Base-by-base conservation (phyloP, 2,329 filamentous ascomycete genomes). In the Colletotrichum shisoi region DNA sequence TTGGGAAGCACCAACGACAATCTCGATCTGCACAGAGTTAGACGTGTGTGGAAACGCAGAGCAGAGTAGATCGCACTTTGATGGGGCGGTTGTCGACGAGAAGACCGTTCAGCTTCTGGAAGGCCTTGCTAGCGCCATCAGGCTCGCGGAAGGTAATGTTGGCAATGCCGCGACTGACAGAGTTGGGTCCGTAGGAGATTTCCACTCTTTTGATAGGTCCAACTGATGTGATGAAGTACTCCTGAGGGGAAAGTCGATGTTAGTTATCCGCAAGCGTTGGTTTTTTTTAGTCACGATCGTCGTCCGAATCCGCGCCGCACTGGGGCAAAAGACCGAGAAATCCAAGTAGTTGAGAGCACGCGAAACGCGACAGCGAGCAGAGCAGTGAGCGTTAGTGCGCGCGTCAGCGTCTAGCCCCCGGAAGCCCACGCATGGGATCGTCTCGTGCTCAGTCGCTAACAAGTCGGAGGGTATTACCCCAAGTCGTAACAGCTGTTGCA, bases 141-240 rank as follows among this genome's bases (percentile, higher is more conserved):
- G 90, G 81, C 75, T 92, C 92, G 78, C 81, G 81, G 83, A 99
- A 99, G 71, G 89, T 89, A 73, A 99, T 91, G 62, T 93, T 95
- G 74, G 94, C 94, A 76, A 94, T 92, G 72, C 95, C 95, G 76
- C 93, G 92, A 85, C 94, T 97, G 73, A 89, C 87, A 71, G 94
- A 94, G 77, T 92, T 93, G 71, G 94, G 92, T 74, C 94, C 95
- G 81, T 99, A 99, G 58, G 92, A 93, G 74, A 99, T 85, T 73
- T 95, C 89, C 71, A 96, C 92, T 80, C 87, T 91, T 86, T 96
- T 97, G 81, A 98, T 92, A 71, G 91, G 87, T 73, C 94, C 94
- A 78, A 97, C 89, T 74, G 92, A 91, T 76, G 92, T 90, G 76
- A 85, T 82, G 80, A 99, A 98, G 81, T 98, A 99, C 83, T 99